These are phyloP conservation scores for Coemansia sp. DNA, from an alignment of 192 early-diverging fungal species.

Conservation along the genomic window DNA sequence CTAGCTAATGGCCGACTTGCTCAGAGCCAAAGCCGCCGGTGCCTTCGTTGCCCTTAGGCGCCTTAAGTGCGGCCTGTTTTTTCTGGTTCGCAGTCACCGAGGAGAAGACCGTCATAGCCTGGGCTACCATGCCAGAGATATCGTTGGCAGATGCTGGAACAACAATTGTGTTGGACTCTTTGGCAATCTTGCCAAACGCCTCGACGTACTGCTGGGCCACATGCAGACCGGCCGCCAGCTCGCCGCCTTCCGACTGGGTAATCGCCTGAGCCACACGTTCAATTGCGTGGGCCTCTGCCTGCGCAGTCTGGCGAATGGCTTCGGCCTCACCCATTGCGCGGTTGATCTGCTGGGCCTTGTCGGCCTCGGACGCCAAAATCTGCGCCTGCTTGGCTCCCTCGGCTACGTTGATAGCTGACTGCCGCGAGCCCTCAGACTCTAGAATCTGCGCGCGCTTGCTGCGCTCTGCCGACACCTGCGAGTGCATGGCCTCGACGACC, in stretches of 20 bases:
- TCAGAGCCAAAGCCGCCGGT: constrained; percentile 43
- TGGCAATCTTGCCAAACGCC: constrained; percentile 87
- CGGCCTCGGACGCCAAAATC: constrained; percentile 95
- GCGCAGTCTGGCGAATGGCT: constrained; percentile 79
- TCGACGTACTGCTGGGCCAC: constrained; percentile 98
- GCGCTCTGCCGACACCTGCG: constrained; percentile 94
- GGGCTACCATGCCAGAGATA: constrained; percentile 84
- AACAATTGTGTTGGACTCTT: constrained; percentile 86
- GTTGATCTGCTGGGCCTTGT: constrained; percentile 85
- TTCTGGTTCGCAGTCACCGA: constrained; percentile 33
- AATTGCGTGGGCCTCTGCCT: constrained; percentile 80
- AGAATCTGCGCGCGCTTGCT: constrained; percentile 95
- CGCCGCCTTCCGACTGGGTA: constrained; percentile 57
- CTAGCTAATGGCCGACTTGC: constrained; percentile 31
- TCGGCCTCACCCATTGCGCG: constrained; percentile 85
- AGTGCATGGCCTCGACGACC: constrained; percentile 96
- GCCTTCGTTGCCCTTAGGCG: constrained; percentile 6
- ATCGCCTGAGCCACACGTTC: constrained; percentile 79
- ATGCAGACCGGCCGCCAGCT: constrained; percentile 82
- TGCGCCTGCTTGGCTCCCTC: constrained; percentile 90
- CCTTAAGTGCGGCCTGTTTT: constrained; percentile 1
- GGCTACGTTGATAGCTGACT: constrained; percentile 95
- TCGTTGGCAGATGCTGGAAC: constrained; percentile 82
- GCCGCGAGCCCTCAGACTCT: constrained; percentile 77
- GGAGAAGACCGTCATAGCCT: constrained; percentile 58